Evolutionary conservation across 495 filamentous ascomycete species (phyloP).

Genomic region (Xylaria longipes): DNA sequence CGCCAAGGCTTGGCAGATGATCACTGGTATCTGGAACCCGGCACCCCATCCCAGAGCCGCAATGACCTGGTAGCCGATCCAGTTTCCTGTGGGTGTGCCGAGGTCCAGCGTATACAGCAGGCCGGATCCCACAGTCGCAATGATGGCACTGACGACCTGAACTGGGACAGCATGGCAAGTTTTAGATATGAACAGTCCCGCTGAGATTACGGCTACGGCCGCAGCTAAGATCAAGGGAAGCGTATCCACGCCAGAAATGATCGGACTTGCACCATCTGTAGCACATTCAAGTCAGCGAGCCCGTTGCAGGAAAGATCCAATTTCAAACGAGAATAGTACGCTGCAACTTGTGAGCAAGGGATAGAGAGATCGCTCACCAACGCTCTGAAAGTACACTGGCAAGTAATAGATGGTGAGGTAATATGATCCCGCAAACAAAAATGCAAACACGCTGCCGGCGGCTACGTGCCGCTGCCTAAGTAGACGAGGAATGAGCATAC

Average conservation of each 20-base stretch:
- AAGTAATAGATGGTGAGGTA: slow-evolving; percentile 63
- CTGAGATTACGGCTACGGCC: slow-evolving; percentile 40
- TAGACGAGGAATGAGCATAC: not conserved
- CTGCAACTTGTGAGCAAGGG: no score
- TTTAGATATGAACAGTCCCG: slow-evolving; percentile 40
- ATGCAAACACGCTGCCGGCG: not conserved
- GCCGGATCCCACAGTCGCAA: slow-evolving; percentile 35
- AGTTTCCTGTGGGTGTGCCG: slow-evolving; percentile 43
- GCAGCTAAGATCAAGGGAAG: slow-evolving; percentile 57
- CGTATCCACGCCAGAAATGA: slow-evolving; percentile 57
- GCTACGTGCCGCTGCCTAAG: not conserved
- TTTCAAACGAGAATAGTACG: no score
- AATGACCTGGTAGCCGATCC: slow-evolving; percentile 69
- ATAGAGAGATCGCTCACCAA: slow-evolving; percentile 30
- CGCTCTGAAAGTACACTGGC: slow-evolving; percentile 68
- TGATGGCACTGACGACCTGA: slow-evolving; percentile 37
- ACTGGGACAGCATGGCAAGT: slow-evolving; percentile 47
- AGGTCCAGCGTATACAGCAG: slow-evolving; percentile 57
- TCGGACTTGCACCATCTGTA: slow-evolving; percentile 48
- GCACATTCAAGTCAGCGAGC: not conserved
- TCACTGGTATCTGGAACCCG: slow-evolving; percentile 59
- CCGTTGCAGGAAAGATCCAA: no score
- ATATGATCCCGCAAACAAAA: slow-evolving; percentile 45
- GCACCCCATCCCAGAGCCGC: slow-evolving; percentile 63
- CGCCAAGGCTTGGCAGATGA: slow-evolving; percentile 60